These are phyloP conservation scores for Globisporangium parvum DNA, from an alignment of 352 stramenopile genomes.

Conservation along the genomic window DNA sequence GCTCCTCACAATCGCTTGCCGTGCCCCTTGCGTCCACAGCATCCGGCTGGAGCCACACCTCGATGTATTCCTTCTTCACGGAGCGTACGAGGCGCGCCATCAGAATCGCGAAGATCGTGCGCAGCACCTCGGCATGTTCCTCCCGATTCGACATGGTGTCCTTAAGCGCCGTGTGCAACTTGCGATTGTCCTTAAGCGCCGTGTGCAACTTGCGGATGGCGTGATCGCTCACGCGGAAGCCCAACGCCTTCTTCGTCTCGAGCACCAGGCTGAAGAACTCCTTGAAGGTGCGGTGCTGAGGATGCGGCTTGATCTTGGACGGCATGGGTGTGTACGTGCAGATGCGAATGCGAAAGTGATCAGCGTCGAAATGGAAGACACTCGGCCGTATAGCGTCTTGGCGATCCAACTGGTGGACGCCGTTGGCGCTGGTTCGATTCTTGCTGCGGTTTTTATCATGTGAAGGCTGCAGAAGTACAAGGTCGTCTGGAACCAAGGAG, in stretches of 20 bases:
- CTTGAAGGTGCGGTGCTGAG: too few species aligned
- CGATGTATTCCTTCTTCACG: too few species aligned
- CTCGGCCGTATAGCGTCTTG: neutral
- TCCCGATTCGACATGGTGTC: neutral
- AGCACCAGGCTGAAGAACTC: too few species aligned
- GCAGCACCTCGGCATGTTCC: constrained; percentile 1
- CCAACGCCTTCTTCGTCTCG: neutral
- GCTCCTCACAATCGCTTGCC: too few species aligned
- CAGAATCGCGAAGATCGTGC: neutral
- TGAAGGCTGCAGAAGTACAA: neutral
- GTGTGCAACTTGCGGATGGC: neutral
- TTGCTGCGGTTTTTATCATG: neutral
- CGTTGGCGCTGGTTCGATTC: neutral
- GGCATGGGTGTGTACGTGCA: neutral
- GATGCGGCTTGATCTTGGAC: neutral
- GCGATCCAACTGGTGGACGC: neutral
- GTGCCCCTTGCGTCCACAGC: too few species aligned
- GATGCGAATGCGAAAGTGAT: neutral
- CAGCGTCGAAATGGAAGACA: neutral
- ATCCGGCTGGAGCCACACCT: too few species aligned
- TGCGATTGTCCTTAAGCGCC: neutral
- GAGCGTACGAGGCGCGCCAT: neutral
- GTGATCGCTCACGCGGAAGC: neutral
- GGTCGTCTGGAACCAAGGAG: neutral
- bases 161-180: neutral